Evolutionary conservation across 441 rosid species (phyloP).

Genomic region (Adansonia gregorii): DNA sequence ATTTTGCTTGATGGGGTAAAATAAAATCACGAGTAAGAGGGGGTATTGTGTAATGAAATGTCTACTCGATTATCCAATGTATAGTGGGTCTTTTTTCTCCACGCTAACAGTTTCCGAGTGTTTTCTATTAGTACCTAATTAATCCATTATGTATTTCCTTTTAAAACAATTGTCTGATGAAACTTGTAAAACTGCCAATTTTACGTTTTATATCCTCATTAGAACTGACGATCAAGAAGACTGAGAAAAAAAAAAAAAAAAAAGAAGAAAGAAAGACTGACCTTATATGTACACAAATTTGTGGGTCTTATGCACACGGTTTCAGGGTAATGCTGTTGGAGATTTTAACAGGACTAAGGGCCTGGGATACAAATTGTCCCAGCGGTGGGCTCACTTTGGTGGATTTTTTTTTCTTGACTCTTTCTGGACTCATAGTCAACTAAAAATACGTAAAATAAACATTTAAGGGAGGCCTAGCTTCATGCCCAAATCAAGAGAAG

Average conservation of each 20-base stretch:
- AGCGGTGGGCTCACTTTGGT: conserved; percentile 47
- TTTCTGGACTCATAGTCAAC: neutral
- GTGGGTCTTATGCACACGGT: conserved; percentile 87
- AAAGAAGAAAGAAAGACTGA: neutral
- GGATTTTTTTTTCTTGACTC: conserved; percentile 31
- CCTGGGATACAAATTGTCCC: conserved; percentile 65
- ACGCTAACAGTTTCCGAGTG: neutral
- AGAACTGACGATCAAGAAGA: neutral
- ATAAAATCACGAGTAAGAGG: neutral
- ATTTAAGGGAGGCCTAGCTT: neutral
- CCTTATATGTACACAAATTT: neutral
- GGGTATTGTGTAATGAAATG: too few relatives aligned
- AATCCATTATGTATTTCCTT: neutral
- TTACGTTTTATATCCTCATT: neutral
- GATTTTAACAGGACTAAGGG: conserved; percentile 69
- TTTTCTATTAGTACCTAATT: neutral
- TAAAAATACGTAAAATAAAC: neutral
- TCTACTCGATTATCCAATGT: too few relatives aligned
- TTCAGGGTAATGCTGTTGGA: conserved; percentile 87
- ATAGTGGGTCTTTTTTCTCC: too few relatives aligned
- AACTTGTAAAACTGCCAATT: too few relatives aligned
- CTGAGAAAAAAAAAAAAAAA: neutral
- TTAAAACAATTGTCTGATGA: neutral
- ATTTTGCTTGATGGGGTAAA: conserved; percentile 75
- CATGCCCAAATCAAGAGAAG: neutral